These are phyloP conservation scores for Collybia nuda DNA, from an alignment of 768 basidiomycete genomes.

Conservation along the genomic window DNA sequence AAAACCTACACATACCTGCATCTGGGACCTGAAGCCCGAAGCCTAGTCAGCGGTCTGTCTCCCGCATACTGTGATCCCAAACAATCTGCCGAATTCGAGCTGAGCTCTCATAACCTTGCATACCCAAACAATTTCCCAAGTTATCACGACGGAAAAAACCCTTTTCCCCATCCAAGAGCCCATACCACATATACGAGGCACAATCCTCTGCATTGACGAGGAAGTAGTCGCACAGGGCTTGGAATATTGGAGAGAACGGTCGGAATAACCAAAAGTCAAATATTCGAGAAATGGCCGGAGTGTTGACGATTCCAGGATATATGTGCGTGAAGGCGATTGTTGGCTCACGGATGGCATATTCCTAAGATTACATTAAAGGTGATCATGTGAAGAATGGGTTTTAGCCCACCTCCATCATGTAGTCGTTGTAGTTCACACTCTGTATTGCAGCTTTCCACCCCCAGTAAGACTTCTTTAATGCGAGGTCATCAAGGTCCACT, in stretches of 20 bases:
- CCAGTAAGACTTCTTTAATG: slow-evolving; percentile 38
- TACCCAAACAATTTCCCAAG: slow-evolving; percentile 2
- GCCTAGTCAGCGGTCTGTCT: background rate
- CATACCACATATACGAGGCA: slow-evolving; percentile 32
- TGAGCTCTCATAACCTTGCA: background rate
- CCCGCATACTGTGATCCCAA: slow-evolving; percentile 5
- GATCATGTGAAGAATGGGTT: background rate
- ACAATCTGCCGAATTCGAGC: slow-evolving; percentile 1
- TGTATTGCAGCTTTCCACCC: slow-evolving; percentile 28
- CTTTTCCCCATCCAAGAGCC: slow-evolving; percentile 19
- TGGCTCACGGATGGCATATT: slow-evolving; percentile 38
- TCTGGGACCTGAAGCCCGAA: background rate
- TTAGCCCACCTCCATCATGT: slow-evolving; percentile 46
- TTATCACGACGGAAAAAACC: slow-evolving; percentile 16
- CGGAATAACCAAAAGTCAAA: slow-evolving; percentile 15
- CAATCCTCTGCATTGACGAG: slow-evolving; percentile 18
- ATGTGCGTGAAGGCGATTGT: slow-evolving; percentile 43
- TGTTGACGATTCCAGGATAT: slow-evolving; percentile 39
- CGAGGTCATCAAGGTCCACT: slow-evolving; percentile 47
- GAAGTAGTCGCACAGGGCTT: slow-evolving; percentile 20
- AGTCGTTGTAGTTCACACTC: slow-evolving; percentile 48
- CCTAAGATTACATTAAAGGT: slow-evolving; percentile 14
- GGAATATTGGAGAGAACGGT: slow-evolving; percentile 6
- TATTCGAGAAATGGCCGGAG: slow-evolving; percentile 5
- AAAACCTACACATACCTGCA: no score